Conservation (phyloP, 148 eudicot genomes). For the Polygonum aviculare region DNA sequence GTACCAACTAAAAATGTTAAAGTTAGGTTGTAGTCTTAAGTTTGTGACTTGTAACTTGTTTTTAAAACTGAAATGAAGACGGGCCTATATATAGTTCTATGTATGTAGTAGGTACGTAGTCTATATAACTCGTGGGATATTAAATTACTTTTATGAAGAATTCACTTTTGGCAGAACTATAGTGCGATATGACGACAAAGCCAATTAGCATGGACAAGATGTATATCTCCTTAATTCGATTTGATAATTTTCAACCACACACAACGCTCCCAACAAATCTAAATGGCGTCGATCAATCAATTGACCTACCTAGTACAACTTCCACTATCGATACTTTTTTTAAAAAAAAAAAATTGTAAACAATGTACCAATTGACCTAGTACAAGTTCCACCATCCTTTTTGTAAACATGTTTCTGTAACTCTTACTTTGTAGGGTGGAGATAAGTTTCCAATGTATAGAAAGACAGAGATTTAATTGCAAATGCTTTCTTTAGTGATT, state of each 20-base stretch:
- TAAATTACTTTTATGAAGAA: neutral
- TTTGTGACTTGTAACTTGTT: too few species aligned
- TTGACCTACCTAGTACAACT: neutral
- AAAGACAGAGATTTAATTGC: too few species aligned
- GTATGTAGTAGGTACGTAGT: neutral
- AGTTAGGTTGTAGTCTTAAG: too few species aligned
- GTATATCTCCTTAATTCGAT: neutral
- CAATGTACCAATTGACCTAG: too few species aligned
- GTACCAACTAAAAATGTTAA: too few species aligned
- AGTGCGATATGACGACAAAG: neutral
- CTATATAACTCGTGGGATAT: neutral
- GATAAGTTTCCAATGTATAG: neutral
- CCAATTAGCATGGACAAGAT: neutral
- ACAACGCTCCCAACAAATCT: neutral
- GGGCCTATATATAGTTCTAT: too few species aligned
- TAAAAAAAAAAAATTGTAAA: too few species aligned
- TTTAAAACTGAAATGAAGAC: too few species aligned
- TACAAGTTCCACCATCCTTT: neutral
- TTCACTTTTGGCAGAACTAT: neutral
- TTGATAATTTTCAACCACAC: neutral
- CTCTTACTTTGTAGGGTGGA: neutral
- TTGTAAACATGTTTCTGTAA: too few species aligned
- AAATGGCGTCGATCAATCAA: neutral
- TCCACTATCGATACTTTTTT: too few species aligned
- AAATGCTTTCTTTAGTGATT: too few species aligned